Base-by-base conservation (phyloP, 2,329 filamentous ascomycete genomes). In the Trichoderma sp. region DNA sequence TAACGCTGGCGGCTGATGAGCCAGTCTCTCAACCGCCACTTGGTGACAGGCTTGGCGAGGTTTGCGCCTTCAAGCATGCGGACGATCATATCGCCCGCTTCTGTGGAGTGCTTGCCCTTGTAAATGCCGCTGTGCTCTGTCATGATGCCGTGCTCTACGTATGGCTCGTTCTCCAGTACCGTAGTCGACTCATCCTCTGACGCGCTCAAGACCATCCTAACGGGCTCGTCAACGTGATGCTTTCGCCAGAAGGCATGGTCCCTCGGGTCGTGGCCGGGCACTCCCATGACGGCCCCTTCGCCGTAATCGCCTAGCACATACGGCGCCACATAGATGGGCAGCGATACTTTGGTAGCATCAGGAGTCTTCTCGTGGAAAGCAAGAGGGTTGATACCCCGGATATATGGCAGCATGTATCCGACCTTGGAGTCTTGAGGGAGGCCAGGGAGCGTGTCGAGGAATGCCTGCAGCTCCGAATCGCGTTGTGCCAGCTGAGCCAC, bases 1-100 rank as follows among this genome's bases (percentile, higher is more conserved):
- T 96, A 96, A 68, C 93, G 83, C 76, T 97, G 93, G n/a, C 93
- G 87, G 74, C 92, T 96, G 71, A 97, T 90, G 64, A 97, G 80
- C 93, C 93, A 97, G 77, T 97, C 93, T 66, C 92, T 83, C 28
- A 97, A 82, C 59, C 90, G 87, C 91, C 92, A 96, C 67, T 86
- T 90, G 66, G 91, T 87, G 9, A 85, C 81, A n/a, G 80, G 75
- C 64, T 86, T 81, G 10, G 87, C 91, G n/a, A 87, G 79, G 1
- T 80, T 77, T 5, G 85, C 83, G 3, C 80, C 76, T 67, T 85
- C 77, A 2, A 89, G 82, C 69, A 85, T 77, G 41, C 78, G 73
- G 19, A 92, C 77, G 58, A 96, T 85, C 68, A 83, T 79, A 66
- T 83, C 75, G 3, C 83, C 86, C 0, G 88, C 89, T 62, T 89